A percentile compares a stretch with the other conserved stretches of the same genome.
These are phyloP conservation scores for Pseudogymnoascus sp. DNA, from an alignment of 2,329 filamentous ascomycete species.

Conservation along the genomic window DNA sequence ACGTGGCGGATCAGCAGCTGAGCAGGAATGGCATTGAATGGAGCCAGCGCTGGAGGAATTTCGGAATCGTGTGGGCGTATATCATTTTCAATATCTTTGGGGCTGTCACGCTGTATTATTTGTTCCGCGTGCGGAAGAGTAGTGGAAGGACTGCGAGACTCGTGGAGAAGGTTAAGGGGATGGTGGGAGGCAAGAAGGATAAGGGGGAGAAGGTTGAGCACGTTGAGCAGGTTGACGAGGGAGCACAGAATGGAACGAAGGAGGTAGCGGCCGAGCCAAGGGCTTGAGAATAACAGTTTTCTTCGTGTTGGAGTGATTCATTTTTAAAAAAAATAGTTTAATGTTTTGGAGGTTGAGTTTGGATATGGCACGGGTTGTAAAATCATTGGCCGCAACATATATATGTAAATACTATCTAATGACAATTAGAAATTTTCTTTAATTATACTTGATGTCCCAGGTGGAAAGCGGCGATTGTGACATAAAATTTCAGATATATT, in stretches of 20 bases:
- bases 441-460: neutral
- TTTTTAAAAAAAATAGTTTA: neutral
- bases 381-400: neutral
- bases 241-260: neutral
- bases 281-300: neutral
- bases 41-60: conserved; percentile 59
- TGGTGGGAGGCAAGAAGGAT: neutral
- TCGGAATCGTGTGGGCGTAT: conserved; percentile 54
- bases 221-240: neutral
- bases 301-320: neutral
- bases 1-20: conserved; percentile 45
- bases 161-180: neutral
- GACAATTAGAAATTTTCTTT: neutral
- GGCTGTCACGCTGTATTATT: conserved; percentile 47
- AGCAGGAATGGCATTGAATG: conserved; percentile 44
- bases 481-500: neutral
- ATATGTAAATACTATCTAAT: neutral
- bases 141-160: neutral
- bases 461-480: neutral
- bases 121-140: conserved; percentile 32
- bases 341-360: neutral
- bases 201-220: neutral
- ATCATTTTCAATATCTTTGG: conserved; percentile 48
- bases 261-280: neutral
- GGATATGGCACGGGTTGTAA: neutral